Evolutionary conservation across 805 yeast species (phyloP), one percentile per base, ranked within the genome.

Genomic region (Torulaspora franciscae): DNA sequence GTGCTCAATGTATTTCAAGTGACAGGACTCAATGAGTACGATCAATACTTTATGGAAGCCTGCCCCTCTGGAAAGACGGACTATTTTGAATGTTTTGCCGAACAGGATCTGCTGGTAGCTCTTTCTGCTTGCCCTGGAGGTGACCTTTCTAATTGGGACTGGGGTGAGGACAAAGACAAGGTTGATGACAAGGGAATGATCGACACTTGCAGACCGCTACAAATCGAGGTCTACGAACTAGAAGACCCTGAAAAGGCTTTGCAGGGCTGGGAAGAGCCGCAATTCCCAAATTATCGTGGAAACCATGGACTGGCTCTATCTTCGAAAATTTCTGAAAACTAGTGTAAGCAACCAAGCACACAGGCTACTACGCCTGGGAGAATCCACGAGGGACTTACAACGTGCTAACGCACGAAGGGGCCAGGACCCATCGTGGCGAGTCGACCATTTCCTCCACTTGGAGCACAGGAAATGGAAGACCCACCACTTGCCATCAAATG

Each of bases 101-200:
- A 81, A 55, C 76, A 75, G 37, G 85, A 81, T 55, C 62, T 80
- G 46, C 62, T 81, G 40, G 77, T 81, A 52, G 85, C 85, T 7
- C 72, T 81, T 38, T 73, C 79, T 44, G 80, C 85, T 7, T 81
- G 85, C 59, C 85, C 85, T 3, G 86, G 85, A 40, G 86, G 86
- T 24, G 85, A 80, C 60, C 65, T 80, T 47, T 76, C 81, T 24
- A 68, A 71, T 41, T 81, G 85, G 85, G 84, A 79, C 37, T 81
- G 86, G 86, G 85, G 85, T 45, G 83, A 78, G 59, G 71, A 69
- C 22, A 68, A 66, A 24, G 71, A 66, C 8, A 62, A 60, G 14
- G 73, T 67, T 32, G 77, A 75, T 48, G 32, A 35, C 7, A 45
- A 40, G 32, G 45, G 48, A 10, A 80, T 80, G 84, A 69, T 73